Conservation (phyloP, 2,329 filamentous ascomycete species). For the Magnaporthiopsis incrustans region DNA sequence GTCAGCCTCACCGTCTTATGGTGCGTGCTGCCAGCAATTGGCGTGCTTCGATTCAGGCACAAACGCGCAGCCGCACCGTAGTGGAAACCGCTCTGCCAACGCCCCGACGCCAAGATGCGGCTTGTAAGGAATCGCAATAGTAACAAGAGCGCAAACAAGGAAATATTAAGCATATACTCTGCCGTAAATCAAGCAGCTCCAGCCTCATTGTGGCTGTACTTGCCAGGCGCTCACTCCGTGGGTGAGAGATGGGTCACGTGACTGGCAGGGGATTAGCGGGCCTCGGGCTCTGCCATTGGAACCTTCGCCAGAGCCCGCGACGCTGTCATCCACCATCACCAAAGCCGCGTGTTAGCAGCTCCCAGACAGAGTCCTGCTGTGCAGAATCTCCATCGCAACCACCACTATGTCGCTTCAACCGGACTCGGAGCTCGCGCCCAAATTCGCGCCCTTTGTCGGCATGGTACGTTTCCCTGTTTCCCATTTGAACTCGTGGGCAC, state of each 20-base stretch:
- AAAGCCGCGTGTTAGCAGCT: background rate
- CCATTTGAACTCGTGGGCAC: background rate
- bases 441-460: constrained; percentile 82
- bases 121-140: no score
- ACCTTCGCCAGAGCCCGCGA: background rate
- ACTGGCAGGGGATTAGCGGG: background rate
- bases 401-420: background rate
- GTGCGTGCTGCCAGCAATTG: background rate
- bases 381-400: background rate
- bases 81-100: background rate
- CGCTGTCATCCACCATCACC: background rate
- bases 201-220: background rate
- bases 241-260: background rate
- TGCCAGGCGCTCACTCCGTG: background rate
- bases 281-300: background rate
- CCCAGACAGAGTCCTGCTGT: background rate
- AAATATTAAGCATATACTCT: background rate
- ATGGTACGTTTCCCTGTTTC: constrained; percentile 53
- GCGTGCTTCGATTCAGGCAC: background rate
- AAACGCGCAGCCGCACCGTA: background rate
- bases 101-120: no score
- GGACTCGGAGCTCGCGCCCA: constrained; percentile 59
- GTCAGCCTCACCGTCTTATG: background rate
- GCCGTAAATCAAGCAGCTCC: background rate
- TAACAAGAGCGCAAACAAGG: no score